These are phyloP conservation scores for Chrysanthemum lavandulifolium DNA, from an alignment of 129 eudicot species.

Conservation along the genomic window DNA sequence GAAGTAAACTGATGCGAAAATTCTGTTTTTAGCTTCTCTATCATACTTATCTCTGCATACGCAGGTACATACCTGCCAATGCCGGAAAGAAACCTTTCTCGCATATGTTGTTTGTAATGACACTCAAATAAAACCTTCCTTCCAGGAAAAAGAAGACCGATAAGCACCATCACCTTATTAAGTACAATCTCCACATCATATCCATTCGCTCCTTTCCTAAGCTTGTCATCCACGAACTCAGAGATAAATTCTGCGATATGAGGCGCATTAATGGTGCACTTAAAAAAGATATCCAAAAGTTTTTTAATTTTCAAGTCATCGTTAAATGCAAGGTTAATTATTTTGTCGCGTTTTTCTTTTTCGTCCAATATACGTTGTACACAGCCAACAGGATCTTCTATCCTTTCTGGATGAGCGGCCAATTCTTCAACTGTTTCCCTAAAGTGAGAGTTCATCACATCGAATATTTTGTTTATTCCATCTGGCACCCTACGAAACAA, in stretches of 20 bases:
- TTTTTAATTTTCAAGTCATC: constrained; percentile 51
- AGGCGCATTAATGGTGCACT: too few relatives aligned
- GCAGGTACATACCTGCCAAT: too few relatives aligned
- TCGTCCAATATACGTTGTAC: constrained; percentile 51
- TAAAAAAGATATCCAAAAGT: constrained; percentile 20
- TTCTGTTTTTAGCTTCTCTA: constrained; percentile 43
- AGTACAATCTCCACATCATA: too few relatives aligned
- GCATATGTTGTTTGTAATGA: too few relatives aligned
- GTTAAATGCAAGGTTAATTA: constrained; percentile 43
- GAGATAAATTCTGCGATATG: too few relatives aligned
- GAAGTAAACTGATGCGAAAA: constrained; percentile 47
- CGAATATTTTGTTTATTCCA: constrained; percentile 36
- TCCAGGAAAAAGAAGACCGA: too few relatives aligned
- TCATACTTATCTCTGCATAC: constrained; percentile 29
- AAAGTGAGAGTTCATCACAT: constrained; percentile 53
- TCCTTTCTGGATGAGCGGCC: constrained; percentile 49
- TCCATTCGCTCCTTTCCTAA: too few relatives aligned
- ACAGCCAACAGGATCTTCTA: constrained; percentile 48
- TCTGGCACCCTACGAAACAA: constrained; percentile 50
- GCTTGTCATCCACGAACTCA: too few relatives aligned
- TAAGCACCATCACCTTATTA: too few relatives aligned
- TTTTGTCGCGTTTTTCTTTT: constrained; percentile 51
- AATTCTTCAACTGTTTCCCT: constrained; percentile 42
- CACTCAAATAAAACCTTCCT: too few relatives aligned
- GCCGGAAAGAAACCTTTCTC: too few relatives aligned